Conservation (phyloP, 2,329 filamentous ascomycete species). For the Fusarium incarnatum region DNA sequence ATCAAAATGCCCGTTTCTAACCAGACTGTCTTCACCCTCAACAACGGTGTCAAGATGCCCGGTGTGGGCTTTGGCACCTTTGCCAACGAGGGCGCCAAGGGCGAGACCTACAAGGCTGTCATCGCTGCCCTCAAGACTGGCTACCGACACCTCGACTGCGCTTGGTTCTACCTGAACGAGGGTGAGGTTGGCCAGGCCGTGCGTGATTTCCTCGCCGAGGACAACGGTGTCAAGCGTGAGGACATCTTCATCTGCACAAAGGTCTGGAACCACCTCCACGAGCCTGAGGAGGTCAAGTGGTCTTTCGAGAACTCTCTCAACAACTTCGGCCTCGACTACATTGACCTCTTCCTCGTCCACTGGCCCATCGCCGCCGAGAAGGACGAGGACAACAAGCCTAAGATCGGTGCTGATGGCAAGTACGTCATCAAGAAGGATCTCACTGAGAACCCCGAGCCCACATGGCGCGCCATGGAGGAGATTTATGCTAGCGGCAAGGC, state of each 20-base stretch:
- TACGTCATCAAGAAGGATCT: constrained; percentile 62
- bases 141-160: constrained; percentile 62
- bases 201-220: constrained; percentile 48
- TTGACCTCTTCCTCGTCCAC: constrained; percentile 65
- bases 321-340: constrained; percentile 63
- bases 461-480: constrained; percentile 68
- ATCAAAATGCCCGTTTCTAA: constrained; percentile 40
- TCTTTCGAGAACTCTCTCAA: constrained; percentile 61
- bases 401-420: constrained; percentile 60
- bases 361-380: constrained; percentile 61
- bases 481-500: constrained; percentile 57
- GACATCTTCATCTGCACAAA: constrained; percentile 68
- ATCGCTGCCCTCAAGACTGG: constrained; percentile 58
- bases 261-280: constrained; percentile 69
- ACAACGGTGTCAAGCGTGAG: constrained; percentile 47
- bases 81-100: constrained; percentile 67
- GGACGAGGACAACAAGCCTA: constrained; percentile 56
- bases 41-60: constrained; percentile 69
- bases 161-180: constrained; percentile 60
- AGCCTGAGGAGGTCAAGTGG: constrained; percentile 60
- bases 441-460: constrained; percentile 51
- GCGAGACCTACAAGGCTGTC: constrained; percentile 49
- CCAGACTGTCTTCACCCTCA: constrained; percentile 57
- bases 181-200: constrained; percentile 58
- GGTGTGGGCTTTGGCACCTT: constrained; percentile 75